phyloP scores from a whole-genome alignment of 2,329 filamentous ascomycete species.

The Thermomyces lanuginosus region DNA sequence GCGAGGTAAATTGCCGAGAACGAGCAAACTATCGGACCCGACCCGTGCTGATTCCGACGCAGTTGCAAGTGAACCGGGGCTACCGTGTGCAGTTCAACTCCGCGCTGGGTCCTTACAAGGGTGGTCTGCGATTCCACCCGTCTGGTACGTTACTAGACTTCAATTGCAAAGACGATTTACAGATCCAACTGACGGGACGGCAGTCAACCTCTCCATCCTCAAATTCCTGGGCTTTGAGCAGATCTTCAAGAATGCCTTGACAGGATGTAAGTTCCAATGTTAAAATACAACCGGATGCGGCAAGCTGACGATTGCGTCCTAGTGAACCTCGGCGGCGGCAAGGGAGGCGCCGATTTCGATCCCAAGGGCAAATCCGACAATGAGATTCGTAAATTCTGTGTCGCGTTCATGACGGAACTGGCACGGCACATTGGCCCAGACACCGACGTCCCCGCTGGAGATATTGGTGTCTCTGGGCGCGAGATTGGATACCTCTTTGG shows the following conservation, averaged over 20 bases:
- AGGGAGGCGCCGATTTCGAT: conserved; percentile 96
- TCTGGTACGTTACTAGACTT: conserved; percentile 30
- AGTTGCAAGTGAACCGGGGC: conserved; percentile 81
- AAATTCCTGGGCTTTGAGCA: conserved; percentile 99
- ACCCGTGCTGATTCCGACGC: no score
- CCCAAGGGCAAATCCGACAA: conserved; percentile 96
- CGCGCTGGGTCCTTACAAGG: conserved; percentile 93
- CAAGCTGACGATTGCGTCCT: conserved; percentile 3
- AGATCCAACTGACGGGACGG: not conserved
- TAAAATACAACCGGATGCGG: no score
- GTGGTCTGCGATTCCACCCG: conserved; percentile 87
- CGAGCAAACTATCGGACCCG: no score
- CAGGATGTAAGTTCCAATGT: conserved; percentile 51
- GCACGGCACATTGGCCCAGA: conserved; percentile 91
- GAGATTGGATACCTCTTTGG: conserved; percentile 95
- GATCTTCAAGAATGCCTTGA: conserved; percentile 99
- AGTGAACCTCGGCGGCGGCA: conserved; percentile 92
- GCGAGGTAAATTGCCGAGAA: conserved; percentile 33
- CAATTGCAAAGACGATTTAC: not conserved
- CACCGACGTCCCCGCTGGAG: conserved; percentile 90
- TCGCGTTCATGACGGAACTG: conserved; percentile 89
- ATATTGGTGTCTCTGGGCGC: conserved; percentile 82
- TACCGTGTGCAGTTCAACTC: conserved; percentile 99
- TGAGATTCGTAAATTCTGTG: conserved; percentile 96
- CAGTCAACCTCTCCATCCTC: conserved; percentile 48